Percentiles rank a stretch among this genome's conserved stretches.
Evolutionary conservation across 2,329 filamentous ascomycete genomes (phyloP).

Genomic region (Periconia sp.): DNA sequence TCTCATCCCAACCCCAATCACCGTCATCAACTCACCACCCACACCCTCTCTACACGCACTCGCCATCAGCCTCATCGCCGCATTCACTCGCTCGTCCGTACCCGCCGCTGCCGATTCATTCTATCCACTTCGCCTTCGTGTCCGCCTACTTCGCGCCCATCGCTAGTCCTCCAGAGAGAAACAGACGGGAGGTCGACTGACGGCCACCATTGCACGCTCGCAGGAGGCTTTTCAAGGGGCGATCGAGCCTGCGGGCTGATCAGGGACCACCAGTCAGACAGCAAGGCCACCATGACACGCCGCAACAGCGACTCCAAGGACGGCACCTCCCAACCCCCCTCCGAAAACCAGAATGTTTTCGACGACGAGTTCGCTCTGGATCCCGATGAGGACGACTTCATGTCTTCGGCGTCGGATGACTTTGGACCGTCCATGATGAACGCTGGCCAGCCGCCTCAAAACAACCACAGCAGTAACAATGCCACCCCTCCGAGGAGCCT

Average conservation of each 20-base stretch:
- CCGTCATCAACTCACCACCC: slow-evolving; percentile 7
- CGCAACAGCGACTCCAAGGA: slow-evolving; percentile 31
- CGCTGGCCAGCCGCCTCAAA: slow-evolving; percentile 19
- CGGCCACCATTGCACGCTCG: slow-evolving; percentile 6
- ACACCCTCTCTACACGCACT: slow-evolving; percentile 24
- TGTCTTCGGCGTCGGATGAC: slow-evolving; percentile 48
- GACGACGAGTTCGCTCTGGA: slow-evolving; percentile 52
- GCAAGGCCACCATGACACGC: slow-evolving; percentile 41
- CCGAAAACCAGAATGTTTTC: slow-evolving; percentile 47
- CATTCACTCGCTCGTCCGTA: slow-evolving; percentile 20
- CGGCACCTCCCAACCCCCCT: slow-evolving; percentile 23
- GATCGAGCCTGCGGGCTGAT: slow-evolving; percentile 28
- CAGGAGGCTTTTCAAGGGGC: slow-evolving; percentile 8
- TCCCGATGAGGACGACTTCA: slow-evolving; percentile 44
- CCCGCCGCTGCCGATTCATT: slow-evolving; percentile 6
- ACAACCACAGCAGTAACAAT: slow-evolving; percentile 15
- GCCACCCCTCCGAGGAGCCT: background rate
- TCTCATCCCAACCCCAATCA: background rate
- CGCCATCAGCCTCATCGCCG: slow-evolving; percentile 18
- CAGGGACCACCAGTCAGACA: slow-evolving; percentile 19
- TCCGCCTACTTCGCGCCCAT: slow-evolving; percentile 1
- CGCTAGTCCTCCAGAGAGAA: slow-evolving; percentile 3
- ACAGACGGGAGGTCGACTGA: slow-evolving; percentile 9
- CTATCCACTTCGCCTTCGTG: slow-evolving; percentile 1
- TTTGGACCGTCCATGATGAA: slow-evolving; percentile 41